Percentiles rank a stretch among this genome's conserved stretches.
phyloP scores from a whole-genome alignment of 805 yeast genomes.

The Barnettozyma salicaria region DNA sequence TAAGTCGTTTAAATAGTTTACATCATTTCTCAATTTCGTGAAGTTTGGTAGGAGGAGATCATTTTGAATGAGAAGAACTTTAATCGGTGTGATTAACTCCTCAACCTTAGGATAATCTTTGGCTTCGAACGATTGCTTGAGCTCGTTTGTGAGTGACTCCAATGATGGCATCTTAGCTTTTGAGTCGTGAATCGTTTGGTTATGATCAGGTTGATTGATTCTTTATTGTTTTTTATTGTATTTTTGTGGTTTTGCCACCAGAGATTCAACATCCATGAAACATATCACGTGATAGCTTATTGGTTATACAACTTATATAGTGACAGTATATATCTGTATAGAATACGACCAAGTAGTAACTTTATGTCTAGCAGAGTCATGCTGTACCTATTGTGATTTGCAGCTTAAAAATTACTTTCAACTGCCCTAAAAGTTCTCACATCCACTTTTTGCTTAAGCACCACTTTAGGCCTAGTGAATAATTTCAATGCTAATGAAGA shows the following conservation, averaged over 20 bases:
- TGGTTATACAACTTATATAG: too few species aligned
- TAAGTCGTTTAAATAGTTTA: constrained; percentile 52
- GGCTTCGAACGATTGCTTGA: constrained; percentile 57
- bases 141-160: constrained; percentile 61
- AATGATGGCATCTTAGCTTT: constrained; percentile 54
- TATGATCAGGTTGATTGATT: too few species aligned
- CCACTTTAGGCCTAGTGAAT: constrained; percentile 34
- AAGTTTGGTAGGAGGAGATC: constrained; percentile 66
- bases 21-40: constrained; percentile 31
- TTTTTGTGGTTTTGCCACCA: too few species aligned
- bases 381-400: too few species aligned
- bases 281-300: too few species aligned
- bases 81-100: constrained; percentile 60
- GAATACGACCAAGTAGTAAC: too few species aligned
- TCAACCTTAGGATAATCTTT: constrained; percentile 59
- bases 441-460: constrained; percentile 10
- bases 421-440: constrained; percentile 12
- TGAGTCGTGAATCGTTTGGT: too few species aligned
- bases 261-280: too few species aligned
- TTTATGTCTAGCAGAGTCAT: too few species aligned
- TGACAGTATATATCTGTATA: too few species aligned
- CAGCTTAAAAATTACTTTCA: constrained; percentile 7
- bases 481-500: constrained; percentile 49
- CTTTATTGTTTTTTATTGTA: too few species aligned
- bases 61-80: constrained; percentile 71